These are phyloP conservation scores for Apophysomyces variabilis DNA, from an alignment of 371 early-diverging fungal species.

Conservation along the genomic window DNA sequence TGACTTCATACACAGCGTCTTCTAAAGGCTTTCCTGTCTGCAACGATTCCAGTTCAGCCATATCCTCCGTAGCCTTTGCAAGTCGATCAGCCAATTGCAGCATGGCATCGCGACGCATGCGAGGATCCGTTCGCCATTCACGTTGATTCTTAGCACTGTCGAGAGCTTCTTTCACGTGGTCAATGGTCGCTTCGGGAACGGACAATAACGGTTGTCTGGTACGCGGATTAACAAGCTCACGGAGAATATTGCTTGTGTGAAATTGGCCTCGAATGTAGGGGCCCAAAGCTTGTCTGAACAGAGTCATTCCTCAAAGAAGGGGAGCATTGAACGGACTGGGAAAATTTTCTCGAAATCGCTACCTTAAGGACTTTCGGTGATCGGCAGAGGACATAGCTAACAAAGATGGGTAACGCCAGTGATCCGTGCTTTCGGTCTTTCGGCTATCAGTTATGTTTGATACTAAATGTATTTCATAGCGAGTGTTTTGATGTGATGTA, in stretches of 20 bases:
- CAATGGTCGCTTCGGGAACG: slow-evolving; percentile 17
- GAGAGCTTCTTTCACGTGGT: slow-evolving; percentile 15
- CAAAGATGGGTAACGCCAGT: too few species aligned
- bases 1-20: slow-evolving; percentile 54
- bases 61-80: slow-evolving; percentile 43
- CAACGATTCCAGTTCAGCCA: slow-evolving; percentile 78
- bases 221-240: slow-evolving; percentile 20
- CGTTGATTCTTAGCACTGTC: slow-evolving; percentile 15
- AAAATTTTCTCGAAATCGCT: neutral
- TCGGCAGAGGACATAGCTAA: too few species aligned
- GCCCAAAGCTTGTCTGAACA: slow-evolving; percentile 11
- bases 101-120: slow-evolving; percentile 66
- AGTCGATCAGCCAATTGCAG: slow-evolving; percentile 68
- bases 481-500: too few species aligned
- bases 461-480: too few species aligned
- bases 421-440: too few species aligned
- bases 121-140: slow-evolving; percentile 16
- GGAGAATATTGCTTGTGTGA: slow-evolving; percentile 6
- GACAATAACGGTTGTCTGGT: slow-evolving; percentile 16
- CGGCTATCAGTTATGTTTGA: too few species aligned
- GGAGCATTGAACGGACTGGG: neutral
- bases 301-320: neutral
- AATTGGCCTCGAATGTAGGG: slow-evolving; percentile 21
- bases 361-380: neutral
- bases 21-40: slow-evolving; percentile 82